phyloP scores from a whole-genome alignment of 1,284 basidiomycete genomes.

The Ceratorhiza oryzae-sativae region DNA sequence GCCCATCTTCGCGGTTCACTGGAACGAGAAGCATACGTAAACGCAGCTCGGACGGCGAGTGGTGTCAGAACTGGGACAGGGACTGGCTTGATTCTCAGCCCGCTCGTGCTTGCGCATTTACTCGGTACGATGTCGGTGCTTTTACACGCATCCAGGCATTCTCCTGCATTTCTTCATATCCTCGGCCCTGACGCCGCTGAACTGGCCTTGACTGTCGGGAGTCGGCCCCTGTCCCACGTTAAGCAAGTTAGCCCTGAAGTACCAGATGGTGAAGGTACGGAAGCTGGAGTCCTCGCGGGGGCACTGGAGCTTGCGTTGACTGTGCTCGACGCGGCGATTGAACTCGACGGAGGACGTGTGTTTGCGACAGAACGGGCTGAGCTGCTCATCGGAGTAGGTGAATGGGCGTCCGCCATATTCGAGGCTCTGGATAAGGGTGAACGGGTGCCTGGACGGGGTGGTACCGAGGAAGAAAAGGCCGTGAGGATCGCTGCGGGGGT shows the following conservation, averaged over 20 bases:
- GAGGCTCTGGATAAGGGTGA: conserved; percentile 68
- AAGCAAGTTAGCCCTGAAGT: conserved; percentile 48
- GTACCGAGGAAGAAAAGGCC: conserved; percentile 59
- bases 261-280: conserved; percentile 52
- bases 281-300: conserved; percentile 74
- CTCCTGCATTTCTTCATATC: conserved; percentile 78
- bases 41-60: not conserved
- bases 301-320: conserved; percentile 80
- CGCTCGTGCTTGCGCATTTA: conserved; percentile 76
- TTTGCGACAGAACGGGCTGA: conserved; percentile 77
- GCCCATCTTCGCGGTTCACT: conserved; percentile 83
- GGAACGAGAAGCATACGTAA: conserved; percentile 67
- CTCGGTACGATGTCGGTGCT: conserved; percentile 81
- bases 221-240: conserved; percentile 61
- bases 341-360: conserved; percentile 76
- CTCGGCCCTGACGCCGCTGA: conserved; percentile 83
- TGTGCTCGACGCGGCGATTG: conserved; percentile 74
- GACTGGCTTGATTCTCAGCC: conserved; percentile 79
- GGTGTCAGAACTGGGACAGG: conserved; percentile 63
- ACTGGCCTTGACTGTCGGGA: conserved; percentile 79
- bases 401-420: conserved; percentile 83
- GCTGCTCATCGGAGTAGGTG: conserved; percentile 73
- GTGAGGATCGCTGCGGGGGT: conserved; percentile 79
- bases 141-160: conserved; percentile 79
- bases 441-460: conserved; percentile 69